phyloP scores from a whole-genome alignment of 306 rosid species.

The Lathyrus tuberosus region DNA sequence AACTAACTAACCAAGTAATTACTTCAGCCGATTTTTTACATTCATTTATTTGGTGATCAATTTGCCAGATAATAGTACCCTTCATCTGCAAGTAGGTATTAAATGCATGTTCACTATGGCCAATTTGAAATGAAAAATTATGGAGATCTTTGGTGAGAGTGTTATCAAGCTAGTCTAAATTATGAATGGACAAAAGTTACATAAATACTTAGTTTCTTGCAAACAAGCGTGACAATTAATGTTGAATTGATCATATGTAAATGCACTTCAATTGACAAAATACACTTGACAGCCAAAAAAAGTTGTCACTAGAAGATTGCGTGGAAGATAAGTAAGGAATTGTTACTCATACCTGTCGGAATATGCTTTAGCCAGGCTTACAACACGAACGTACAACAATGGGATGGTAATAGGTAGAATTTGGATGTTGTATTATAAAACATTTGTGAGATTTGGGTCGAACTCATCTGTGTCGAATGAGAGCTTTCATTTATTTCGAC shows the following conservation, averaged over 20 bases:
- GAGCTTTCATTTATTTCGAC: too few relatives aligned
- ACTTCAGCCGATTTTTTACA: neutral
- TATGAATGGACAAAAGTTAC: neutral
- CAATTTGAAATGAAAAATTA: neutral
- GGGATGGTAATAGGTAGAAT: too few relatives aligned
- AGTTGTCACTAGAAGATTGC: conserved; percentile 12
- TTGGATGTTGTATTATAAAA: too few relatives aligned
- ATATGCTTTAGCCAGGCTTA: too few relatives aligned
- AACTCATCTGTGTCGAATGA: too few relatives aligned
- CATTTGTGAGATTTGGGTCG: too few relatives aligned
- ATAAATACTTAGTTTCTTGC: neutral
- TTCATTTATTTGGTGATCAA: neutral
- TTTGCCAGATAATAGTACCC: neutral
- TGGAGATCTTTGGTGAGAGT: neutral
- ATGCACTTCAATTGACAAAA: conserved; percentile 6
- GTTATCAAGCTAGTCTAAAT: too few relatives aligned
- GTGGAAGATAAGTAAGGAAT: neutral
- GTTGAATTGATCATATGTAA: neutral
- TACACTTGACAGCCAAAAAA: neutral
- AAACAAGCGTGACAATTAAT: conserved; percentile 2
- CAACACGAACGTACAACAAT: too few relatives aligned
- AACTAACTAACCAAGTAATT: neutral
- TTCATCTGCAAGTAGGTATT: neutral
- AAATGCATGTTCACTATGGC: neutral
- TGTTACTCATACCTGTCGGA: too few relatives aligned